Evolutionary conservation across 2,329 filamentous ascomycete species (phyloP).

Genomic region (Periconia digitata): DNA sequence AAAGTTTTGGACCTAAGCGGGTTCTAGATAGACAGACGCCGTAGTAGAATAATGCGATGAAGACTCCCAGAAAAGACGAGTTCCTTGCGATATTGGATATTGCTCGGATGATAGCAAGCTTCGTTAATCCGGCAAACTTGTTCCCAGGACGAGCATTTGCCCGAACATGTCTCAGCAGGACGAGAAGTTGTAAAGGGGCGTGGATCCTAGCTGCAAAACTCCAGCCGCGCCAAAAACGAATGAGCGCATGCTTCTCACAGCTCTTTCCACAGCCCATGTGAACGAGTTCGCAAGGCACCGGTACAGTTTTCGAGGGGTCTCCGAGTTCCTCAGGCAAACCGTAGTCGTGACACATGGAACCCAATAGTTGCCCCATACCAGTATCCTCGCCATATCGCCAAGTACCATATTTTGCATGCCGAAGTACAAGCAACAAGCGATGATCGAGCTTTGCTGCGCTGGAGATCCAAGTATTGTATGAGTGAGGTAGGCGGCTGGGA

Average conservation of each 20-base stretch:
- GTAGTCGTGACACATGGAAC: conserved; percentile 72
- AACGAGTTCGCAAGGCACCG: conserved; percentile 80
- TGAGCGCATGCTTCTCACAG: conserved; percentile 73
- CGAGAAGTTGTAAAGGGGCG: conserved; percentile 67
- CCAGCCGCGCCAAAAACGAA: conserved; percentile 69
- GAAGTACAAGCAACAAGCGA: conserved; percentile 73
- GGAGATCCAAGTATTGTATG: conserved; percentile 81
- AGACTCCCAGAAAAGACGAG: conserved; percentile 75
- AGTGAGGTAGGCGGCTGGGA: conserved; percentile 67
- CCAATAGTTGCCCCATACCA: conserved; percentile 67
- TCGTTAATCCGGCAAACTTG: conserved; percentile 9
- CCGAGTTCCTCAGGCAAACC: conserved; percentile 69
- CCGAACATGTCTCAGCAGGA: conserved; percentile 17
- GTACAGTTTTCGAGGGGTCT: conserved; percentile 67
- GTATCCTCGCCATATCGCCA: conserved; percentile 75
- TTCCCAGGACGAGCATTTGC: conserved; percentile 18
- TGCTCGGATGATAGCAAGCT: conserved; percentile 51
- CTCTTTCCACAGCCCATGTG: conserved; percentile 76
- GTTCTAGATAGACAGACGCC: conserved; percentile 77
- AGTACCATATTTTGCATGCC: conserved; percentile 62
- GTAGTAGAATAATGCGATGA: conserved; percentile 82
- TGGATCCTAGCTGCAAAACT: conserved; percentile 76
- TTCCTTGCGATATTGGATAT: conserved; percentile 66
- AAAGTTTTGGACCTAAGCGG: conserved; percentile 68
- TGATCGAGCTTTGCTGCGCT: conserved; percentile 73